Evolutionary conservation across 371 early-diverging fungal genomes (phyloP).

Genomic region (Lichtheimia ramosa): DNA sequence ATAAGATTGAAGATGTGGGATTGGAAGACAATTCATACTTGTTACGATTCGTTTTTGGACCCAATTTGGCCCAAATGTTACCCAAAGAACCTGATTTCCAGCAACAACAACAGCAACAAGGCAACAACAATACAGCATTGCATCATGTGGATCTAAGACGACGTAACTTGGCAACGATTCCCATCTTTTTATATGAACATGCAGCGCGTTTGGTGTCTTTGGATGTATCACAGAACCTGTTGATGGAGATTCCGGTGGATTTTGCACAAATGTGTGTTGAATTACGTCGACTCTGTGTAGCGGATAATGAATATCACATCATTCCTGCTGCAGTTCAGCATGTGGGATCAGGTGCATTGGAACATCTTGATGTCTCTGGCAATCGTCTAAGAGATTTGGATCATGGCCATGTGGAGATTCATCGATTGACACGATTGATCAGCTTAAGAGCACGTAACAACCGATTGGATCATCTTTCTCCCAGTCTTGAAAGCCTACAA

Average conservation of each 20-base stretch:
- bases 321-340: slow-evolving; percentile 63
- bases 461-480: slow-evolving; percentile 64
- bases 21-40: slow-evolving; percentile 87
- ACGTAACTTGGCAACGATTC: slow-evolving; percentile 71
- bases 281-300: slow-evolving; percentile 67
- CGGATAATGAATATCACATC: slow-evolving; percentile 62
- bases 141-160: slow-evolving; percentile 66
- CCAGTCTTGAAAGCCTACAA: slow-evolving; percentile 52
- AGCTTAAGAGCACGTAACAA: slow-evolving; percentile 75
- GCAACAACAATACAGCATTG: not conserved
- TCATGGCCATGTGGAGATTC: slow-evolving; percentile 55
- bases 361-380: slow-evolving; percentile 72
- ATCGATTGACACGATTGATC: slow-evolving; percentile 46
- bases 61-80: slow-evolving; percentile 53
- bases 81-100: slow-evolving; percentile 25
- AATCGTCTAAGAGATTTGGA: slow-evolving; percentile 70
- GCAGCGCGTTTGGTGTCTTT: slow-evolving; percentile 65
- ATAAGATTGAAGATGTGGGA: slow-evolving; percentile 74
- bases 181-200: slow-evolving; percentile 72
- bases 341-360: slow-evolving; percentile 45
- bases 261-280: slow-evolving; percentile 71
- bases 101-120: too few relatives aligned
- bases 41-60: slow-evolving; percentile 74
- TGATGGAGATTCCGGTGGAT: slow-evolving; percentile 71
- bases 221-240: slow-evolving; percentile 71